Evolutionary conservation across 495 filamentous ascomycete genomes (phyloP).

Genomic region (Penicillium cataractarum): DNA sequence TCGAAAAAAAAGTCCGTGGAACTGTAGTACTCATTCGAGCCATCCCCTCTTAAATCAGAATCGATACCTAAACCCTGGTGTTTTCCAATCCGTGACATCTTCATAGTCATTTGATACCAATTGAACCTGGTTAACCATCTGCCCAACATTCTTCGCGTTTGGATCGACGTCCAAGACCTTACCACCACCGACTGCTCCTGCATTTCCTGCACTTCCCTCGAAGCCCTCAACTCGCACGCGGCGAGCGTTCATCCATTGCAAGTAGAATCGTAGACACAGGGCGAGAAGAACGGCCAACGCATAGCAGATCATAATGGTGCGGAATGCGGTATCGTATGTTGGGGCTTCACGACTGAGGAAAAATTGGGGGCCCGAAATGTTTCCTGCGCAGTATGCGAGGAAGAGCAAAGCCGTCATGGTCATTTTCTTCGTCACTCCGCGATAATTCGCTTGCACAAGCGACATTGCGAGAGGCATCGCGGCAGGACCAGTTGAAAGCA

Average conservation of each 20-base stretch:
- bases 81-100: slow-evolving; percentile 58
- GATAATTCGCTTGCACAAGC: slow-evolving; percentile 61
- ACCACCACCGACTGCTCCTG: slow-evolving; percentile 40
- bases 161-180: slow-evolving; percentile 35
- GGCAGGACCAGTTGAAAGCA: slow-evolving; percentile 55
- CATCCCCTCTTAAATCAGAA: slow-evolving; percentile 6
- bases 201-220: slow-evolving; percentile 42
- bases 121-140: slow-evolving; percentile 33
- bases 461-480: slow-evolving; percentile 61
- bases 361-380: slow-evolving; percentile 47
- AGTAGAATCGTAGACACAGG: slow-evolving; percentile 43
- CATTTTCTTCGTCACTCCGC: slow-evolving; percentile 69
- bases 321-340: slow-evolving; percentile 49
- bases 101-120: slow-evolving; percentile 48
- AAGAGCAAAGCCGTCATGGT: slow-evolving; percentile 49
- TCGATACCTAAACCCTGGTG: slow-evolving; percentile 55
- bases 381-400: slow-evolving; percentile 45
- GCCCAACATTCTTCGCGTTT: slow-evolving; percentile 24
- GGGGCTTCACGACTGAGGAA: slow-evolving; percentile 41
- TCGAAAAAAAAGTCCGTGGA: too few species aligned
- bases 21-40: too few species aligned
- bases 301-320: slow-evolving; percentile 57
- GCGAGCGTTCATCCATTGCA: slow-evolving; percentile 43
- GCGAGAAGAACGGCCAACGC: slow-evolving; percentile 44
- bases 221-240: slow-evolving; percentile 47